These are phyloP conservation scores for Linum tenue DNA, from an alignment of 345 rosid genomes.

Conservation along the genomic window DNA sequence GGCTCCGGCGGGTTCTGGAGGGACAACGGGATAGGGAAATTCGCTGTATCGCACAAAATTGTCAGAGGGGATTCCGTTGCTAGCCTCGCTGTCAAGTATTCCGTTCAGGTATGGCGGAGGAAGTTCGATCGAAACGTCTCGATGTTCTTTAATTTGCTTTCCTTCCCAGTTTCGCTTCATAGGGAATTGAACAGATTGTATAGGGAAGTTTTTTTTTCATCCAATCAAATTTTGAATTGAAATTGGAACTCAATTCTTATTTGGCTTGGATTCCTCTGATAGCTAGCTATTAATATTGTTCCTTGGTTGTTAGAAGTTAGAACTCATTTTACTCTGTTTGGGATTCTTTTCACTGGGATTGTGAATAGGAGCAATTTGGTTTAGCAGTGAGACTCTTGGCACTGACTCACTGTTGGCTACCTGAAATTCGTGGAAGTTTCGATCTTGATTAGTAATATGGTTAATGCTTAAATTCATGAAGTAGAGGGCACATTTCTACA, in stretches of 20 bases:
- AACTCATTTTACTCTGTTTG: no score
- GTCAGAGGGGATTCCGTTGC: slow-evolving; percentile 55
- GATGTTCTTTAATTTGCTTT: background rate
- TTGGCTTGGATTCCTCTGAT: background rate
- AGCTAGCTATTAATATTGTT: background rate
- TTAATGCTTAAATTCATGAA: no score
- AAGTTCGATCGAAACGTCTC: background rate
- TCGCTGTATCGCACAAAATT: slow-evolving; percentile 70
- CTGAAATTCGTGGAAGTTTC: no score
- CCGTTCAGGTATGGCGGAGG: slow-evolving; percentile 54
- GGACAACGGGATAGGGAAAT: slow-evolving; percentile 57
- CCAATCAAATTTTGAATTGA: background rate
- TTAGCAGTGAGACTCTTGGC: no score
- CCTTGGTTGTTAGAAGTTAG: no score
- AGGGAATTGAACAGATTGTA: background rate
- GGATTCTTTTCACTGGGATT: no score
- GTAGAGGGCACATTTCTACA: no score
- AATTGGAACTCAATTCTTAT: background rate
- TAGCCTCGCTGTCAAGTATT: slow-evolving; percentile 77
- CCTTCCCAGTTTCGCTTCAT: background rate
- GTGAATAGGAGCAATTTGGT: no score
- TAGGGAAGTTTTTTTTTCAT: background rate
- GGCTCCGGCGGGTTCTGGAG: slow-evolving; percentile 58
- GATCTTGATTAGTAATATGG: no score
- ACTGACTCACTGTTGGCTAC: no score